A percentile compares a stretch with the other conserved stretches of the same genome.
These are phyloP conservation scores for Coemansia sp. DNA, from an alignment of 192 early-diverging fungal genomes.

Conservation along the genomic window DNA sequence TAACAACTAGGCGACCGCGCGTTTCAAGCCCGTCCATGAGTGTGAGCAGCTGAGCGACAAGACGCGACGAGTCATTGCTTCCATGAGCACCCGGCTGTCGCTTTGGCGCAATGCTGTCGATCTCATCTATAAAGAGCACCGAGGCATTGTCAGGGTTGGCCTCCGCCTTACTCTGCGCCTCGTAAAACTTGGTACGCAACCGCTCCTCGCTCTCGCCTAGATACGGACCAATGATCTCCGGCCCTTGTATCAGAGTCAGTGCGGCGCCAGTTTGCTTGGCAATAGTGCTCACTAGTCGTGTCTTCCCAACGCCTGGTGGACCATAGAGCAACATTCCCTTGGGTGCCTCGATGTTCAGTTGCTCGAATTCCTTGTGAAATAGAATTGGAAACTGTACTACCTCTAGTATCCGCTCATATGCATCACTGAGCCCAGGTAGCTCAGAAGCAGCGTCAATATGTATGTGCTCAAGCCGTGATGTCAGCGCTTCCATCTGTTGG, in stretches of 20 bases:
- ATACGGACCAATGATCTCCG: slow-evolving; percentile 79
- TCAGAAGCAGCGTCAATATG: slow-evolving; percentile 5
- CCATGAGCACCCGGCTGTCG: slow-evolving; percentile 12
- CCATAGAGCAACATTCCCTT: slow-evolving; percentile 89
- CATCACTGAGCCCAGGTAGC: slow-evolving; percentile 72
- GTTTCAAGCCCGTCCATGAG: slow-evolving; percentile 99
- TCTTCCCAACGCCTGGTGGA: slow-evolving; percentile 95
- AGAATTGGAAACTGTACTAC: slow-evolving; percentile 75
- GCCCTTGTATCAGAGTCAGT: slow-evolving; percentile 74
- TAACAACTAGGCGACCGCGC: slow-evolving; percentile 94
- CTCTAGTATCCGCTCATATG: slow-evolving; percentile 72
- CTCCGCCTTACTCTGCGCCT: slow-evolving; percentile 57
- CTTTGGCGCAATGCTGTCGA: slow-evolving; percentile 61
- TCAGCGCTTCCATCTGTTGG: slow-evolving; percentile 7
- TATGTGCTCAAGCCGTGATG: slow-evolving; percentile 5
- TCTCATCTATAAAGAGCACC: slow-evolving; percentile 97
- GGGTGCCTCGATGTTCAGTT: slow-evolving; percentile 76
- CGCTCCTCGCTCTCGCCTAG: slow-evolving; percentile 86
- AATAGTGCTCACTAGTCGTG: slow-evolving; percentile 72
- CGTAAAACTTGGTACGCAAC: slow-evolving; percentile 67
- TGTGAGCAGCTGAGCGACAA: slow-evolving; percentile 95
- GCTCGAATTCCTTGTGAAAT: slow-evolving; percentile 60
- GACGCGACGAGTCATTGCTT: slow-evolving; percentile 78
- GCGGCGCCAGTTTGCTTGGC: slow-evolving; percentile 64
- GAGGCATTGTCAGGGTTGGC: slow-evolving; percentile 43